phyloP scores from a whole-genome alignment of 2,329 filamentous ascomycete species.

The Aspergillus brasiliensis region DNA sequence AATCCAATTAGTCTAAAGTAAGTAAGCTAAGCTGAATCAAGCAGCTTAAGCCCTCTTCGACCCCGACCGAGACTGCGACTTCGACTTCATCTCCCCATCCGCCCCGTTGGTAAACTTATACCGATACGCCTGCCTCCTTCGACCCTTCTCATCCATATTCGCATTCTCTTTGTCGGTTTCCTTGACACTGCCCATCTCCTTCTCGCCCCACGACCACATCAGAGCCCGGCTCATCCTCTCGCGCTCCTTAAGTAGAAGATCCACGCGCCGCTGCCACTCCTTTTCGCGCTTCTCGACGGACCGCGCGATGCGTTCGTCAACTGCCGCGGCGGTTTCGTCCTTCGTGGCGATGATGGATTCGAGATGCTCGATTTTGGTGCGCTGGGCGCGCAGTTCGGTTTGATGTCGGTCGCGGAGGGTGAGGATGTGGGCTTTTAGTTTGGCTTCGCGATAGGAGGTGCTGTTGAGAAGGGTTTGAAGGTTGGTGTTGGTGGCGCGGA shows the following conservation, averaged over 20 bases:
- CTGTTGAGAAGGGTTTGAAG: conserved; percentile 36
- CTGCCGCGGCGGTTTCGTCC: conserved; percentile 41
- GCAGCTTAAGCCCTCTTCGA: neutral
- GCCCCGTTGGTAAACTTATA: conserved; percentile 37
- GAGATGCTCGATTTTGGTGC: conserved; percentile 36
- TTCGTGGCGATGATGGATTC: conserved; percentile 41
- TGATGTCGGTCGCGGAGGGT: conserved; percentile 18
- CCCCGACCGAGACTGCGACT: too few relatives aligned
- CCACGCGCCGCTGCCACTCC: conserved; percentile 45
- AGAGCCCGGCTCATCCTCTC: conserved; percentile 44
- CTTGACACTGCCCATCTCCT: conserved; percentile 33
- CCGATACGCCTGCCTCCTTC: conserved; percentile 36
- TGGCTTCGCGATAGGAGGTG: conserved; percentile 39
- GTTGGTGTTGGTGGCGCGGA: conserved; percentile 41
- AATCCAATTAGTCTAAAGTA: too few relatives aligned
- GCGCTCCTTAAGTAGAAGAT: conserved; percentile 44
- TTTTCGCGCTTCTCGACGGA: conserved; percentile 47
- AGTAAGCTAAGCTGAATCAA: too few relatives aligned
- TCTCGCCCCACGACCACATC: conserved; percentile 45
- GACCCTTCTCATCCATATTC: conserved; percentile 25
- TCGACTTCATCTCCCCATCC: too few relatives aligned
- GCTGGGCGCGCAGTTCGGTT: conserved; percentile 31
- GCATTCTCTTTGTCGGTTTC: conserved; percentile 28
- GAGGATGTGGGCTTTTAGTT: conserved; percentile 37
- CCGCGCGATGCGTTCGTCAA: conserved; percentile 44